Conservation (phyloP, 1,284 basidiomycete species). For the Fomitopsis betulina region DNA sequence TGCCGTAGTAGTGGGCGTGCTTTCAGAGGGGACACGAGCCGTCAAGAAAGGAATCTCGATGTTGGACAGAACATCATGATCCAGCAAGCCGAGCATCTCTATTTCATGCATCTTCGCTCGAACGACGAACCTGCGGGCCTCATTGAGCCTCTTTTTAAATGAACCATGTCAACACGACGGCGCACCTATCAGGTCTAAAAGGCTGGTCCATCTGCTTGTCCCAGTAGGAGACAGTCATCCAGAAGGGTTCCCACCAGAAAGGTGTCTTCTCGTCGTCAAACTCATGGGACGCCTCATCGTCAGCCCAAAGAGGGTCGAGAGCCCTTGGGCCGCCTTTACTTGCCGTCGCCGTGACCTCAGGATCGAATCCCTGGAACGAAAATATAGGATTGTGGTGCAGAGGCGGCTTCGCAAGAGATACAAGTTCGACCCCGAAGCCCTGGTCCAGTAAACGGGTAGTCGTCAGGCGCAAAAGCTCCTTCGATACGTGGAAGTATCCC, state of each 20-base stretch:
- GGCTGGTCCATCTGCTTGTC: conserved; percentile 84
- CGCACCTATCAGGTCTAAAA: conserved; percentile 77
- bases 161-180: conserved; percentile 2
- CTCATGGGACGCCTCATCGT: conserved; percentile 42
- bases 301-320: conserved; percentile 81
- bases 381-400: conserved; percentile 90
- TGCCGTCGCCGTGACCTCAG: conserved; percentile 38
- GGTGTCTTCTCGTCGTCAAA: conserved; percentile 41
- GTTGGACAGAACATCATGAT: conserved; percentile 83
- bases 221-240: conserved; percentile 80
- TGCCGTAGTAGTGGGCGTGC: conserved; percentile 61
- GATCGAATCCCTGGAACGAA: conserved; percentile 65
- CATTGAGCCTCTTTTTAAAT: neutral
- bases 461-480: conserved; percentile 86
- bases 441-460: conserved; percentile 96
- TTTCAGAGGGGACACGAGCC: conserved; percentile 77
- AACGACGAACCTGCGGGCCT: conserved; percentile 68
- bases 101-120: conserved; percentile 94
- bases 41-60: conserved; percentile 78
- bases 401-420: conserved; percentile 90
- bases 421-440: conserved; percentile 86
- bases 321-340: conserved; percentile 44
- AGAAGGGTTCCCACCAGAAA: conserved; percentile 87
- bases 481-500: conserved; percentile 91
- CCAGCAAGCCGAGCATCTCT: conserved; percentile 87